Base-by-base conservation (phyloP, 352 stramenopile genomes). In the Aphanomyces cochlioides region DNA sequence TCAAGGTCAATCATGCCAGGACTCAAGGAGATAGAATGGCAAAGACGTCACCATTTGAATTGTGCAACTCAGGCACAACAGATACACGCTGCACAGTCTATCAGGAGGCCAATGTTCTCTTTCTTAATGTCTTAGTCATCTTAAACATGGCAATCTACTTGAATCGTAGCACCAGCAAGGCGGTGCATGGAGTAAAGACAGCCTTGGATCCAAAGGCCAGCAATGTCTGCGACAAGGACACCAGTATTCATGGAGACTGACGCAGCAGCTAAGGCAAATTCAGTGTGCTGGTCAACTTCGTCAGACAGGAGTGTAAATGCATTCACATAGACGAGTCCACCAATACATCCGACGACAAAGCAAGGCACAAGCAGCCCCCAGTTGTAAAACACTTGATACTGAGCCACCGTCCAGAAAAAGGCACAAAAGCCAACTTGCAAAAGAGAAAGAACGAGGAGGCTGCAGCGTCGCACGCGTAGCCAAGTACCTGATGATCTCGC, bases 291-390 rank as follows among this genome's bases (percentile, higher is more conserved):
- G 17, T 78, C 73, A 8, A 96, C 77, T 66, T 98, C 90, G 34
- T 79, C 79, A 36, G 89, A 90, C 8, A 98, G 79, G 48, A 96
- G 77, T 54, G 86, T 96, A 75, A 90, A 98, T 0, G 88, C 94
- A 64, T 98, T 95, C 48, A 98, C 89, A 73, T 97, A 96, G 19
- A 97, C 90, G 57, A 76, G 85, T 3, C 92, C 92, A 45, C 92
- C 94, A 6, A 98, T 76, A 13, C 97, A 77, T 5, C 95, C 93
- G 1, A 90, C 89, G 66, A 89, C 73, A 38, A 98, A 96, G 69
- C 88, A 95, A 28, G 93, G 73, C 28, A 84, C 19, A 36, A 97
- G 72, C 39, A 97, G 75, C 2, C 78, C 76, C 80, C 82, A 94
- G 73, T 96, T 91, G 79, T 96, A 97, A 79, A 80, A 90, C 38